phyloP scores from a whole-genome alignment of 1,284 basidiomycete genomes.

The Chiua sp. region DNA sequence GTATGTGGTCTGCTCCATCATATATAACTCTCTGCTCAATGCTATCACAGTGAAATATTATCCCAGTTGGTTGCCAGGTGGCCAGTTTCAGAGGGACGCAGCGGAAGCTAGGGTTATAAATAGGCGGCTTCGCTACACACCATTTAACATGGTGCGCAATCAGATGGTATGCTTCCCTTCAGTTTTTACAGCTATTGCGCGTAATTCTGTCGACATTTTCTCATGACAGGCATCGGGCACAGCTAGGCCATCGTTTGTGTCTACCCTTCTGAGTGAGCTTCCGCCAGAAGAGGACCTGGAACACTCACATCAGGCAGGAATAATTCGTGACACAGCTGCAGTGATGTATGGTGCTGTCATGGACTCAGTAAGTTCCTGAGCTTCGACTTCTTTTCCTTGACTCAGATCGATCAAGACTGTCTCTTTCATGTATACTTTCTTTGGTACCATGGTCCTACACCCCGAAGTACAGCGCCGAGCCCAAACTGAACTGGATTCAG shows the following conservation, averaged over 20 bases:
- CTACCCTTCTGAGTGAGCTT: slow-evolving; percentile 15
- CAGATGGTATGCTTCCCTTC: slow-evolving; percentile 10
- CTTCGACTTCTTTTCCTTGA: neutral
- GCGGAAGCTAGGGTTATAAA: neutral
- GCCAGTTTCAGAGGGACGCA: slow-evolving; percentile 12
- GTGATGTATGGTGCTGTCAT: slow-evolving; percentile 14
- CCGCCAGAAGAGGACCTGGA: slow-evolving; percentile 11
- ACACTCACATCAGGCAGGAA: slow-evolving; percentile 5
- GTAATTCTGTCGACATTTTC: neutral
- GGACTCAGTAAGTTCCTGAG: slow-evolving; percentile 10
- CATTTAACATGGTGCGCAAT: slow-evolving; percentile 13
- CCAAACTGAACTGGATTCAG: slow-evolving; percentile 14
- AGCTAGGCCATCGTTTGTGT: slow-evolving; percentile 15
- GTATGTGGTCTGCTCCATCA: neutral
- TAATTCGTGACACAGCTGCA: slow-evolving; percentile 18
- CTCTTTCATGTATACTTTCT: slow-evolving; percentile 10
- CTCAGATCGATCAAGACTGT: slow-evolving; percentile 2
- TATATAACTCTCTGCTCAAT: neutral
- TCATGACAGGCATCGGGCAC: slow-evolving; percentile 10
- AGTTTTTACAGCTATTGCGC: neutral
- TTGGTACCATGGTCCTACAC: slow-evolving; percentile 14
- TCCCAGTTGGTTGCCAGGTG: slow-evolving; percentile 19
- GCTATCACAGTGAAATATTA: slow-evolving; percentile 14
- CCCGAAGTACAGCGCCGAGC: slow-evolving; percentile 15
- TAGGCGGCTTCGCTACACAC: slow-evolving; percentile 7